These are phyloP conservation scores for Neospermospora avenae DNA, from an alignment of 2,329 filamentous ascomycete genomes.

Conservation along the genomic window DNA sequence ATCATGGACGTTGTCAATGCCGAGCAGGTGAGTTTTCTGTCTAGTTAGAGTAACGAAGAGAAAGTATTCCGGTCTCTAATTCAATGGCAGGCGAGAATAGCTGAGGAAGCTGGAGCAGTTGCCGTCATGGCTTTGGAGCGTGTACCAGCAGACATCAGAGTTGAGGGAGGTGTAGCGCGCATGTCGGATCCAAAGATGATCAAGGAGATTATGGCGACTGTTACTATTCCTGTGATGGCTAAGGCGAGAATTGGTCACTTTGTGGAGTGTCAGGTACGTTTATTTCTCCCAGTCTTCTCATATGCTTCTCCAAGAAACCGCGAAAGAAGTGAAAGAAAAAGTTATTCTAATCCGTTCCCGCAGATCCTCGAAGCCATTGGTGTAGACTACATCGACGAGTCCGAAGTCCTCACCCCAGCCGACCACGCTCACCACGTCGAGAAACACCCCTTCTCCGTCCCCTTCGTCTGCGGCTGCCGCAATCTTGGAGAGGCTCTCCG, in stretches of 20 bases:
- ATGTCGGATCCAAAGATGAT: slow-evolving; percentile 97
- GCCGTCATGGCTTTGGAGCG: slow-evolving; percentile 99
- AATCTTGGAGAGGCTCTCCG: slow-evolving; percentile 91
- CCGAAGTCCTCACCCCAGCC: slow-evolving; percentile 93
- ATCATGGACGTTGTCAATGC: slow-evolving; percentile 99
- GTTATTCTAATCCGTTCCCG: neutral
- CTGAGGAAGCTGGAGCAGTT: slow-evolving; percentile 91
- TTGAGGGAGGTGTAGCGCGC: slow-evolving; percentile 86
- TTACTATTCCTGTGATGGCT: slow-evolving; percentile 98
- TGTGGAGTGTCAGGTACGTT: slow-evolving; percentile 79
- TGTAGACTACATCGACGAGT: slow-evolving; percentile 98
- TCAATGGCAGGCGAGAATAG: slow-evolving; percentile 72
- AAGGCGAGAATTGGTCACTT: slow-evolving; percentile 98
- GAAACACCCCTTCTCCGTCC: slow-evolving; percentile 77
- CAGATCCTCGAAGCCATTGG: slow-evolving; percentile 92
- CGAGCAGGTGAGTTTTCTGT: slow-evolving; percentile 56
- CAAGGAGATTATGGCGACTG: slow-evolving; percentile 88
- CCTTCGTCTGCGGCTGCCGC: slow-evolving; percentile 95
- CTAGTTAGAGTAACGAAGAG: neutral
- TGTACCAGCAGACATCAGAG: slow-evolving; percentile 93
- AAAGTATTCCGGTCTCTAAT: slow-evolving; percentile 14
- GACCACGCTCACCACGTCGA: slow-evolving; percentile 89
- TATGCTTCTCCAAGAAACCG: neutral
- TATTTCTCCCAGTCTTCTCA: neutral
- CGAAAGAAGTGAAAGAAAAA: neutral